Evolutionary conservation across 257 asterid genomes (phyloP).

Genomic region (Osmanthus fragrans): DNA sequence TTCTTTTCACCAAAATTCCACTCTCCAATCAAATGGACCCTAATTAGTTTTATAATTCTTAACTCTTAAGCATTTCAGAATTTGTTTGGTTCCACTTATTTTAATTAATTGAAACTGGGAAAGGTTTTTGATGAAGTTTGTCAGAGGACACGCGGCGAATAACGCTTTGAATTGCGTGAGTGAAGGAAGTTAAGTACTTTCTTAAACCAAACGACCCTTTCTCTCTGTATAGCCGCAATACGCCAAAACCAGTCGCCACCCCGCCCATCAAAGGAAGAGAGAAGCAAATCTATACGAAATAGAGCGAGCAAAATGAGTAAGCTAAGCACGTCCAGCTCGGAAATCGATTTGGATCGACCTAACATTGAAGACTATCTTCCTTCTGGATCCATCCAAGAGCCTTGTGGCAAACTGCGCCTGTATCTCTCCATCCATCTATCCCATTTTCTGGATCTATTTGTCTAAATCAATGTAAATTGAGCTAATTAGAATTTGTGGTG

Average conservation of each 20-base stretch:
- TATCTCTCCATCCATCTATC: constrained; percentile 16
- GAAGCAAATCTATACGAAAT: background rate
- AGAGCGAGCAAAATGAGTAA: constrained; percentile 34
- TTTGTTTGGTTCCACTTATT: no score
- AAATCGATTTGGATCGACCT: constrained; percentile 92
- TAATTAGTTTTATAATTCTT: no score
- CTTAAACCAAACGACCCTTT: background rate
- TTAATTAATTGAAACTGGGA: no score
- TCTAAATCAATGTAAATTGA: background rate
- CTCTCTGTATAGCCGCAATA: background rate
- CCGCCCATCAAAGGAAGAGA: background rate
- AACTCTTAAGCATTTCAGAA: no score
- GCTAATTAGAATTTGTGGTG: background rate
- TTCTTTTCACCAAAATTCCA: no score
- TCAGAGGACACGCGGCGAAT: background rate
- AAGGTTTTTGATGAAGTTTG: background rate
- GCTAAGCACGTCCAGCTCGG: constrained; percentile 58
- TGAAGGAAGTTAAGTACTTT: background rate
- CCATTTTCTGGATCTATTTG: background rate
- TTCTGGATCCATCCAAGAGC: constrained; percentile 81
- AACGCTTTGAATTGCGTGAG: background rate
- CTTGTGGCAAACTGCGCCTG: constrained; percentile 79
- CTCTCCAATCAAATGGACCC: no score
- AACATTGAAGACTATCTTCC: constrained; percentile 91
- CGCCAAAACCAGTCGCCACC: background rate